These are phyloP conservation scores for Leptographium galeiforme DNA, from an alignment of 2,329 filamentous ascomycete genomes.

Conservation along the genomic window DNA sequence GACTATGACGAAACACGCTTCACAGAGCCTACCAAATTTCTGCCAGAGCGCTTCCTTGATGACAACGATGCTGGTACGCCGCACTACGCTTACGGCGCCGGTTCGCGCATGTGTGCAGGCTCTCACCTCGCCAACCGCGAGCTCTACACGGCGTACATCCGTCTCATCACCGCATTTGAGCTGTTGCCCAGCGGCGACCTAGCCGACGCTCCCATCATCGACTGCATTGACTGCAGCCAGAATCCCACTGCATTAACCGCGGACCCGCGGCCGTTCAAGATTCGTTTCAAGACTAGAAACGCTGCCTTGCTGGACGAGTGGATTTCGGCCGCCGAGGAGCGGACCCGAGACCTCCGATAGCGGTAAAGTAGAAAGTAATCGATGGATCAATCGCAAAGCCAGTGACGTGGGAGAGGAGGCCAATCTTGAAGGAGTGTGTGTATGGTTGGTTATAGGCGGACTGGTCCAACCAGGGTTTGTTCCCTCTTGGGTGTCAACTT, in stretches of 20 bases:
- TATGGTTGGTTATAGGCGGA: too few species aligned
- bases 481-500: too few species aligned
- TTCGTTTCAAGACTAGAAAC: conserved; percentile 2
- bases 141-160: conserved; percentile 45
- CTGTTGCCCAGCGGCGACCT: conserved; percentile 52
- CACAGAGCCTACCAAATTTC: conserved; percentile 46
- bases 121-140: conserved; percentile 50
- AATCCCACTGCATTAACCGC: conserved; percentile 5
- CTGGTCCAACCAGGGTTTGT: too few species aligned
- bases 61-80: conserved; percentile 30
- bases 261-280: conserved; percentile 7
- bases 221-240: conserved; percentile 2
- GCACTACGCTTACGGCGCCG: conserved; percentile 51
- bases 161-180: conserved; percentile 44
- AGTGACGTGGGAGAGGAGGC: too few species aligned
- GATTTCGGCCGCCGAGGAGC: background rate
- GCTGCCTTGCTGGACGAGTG: background rate
- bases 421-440: too few species aligned
- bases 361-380: too few species aligned
- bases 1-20: conserved; percentile 60
- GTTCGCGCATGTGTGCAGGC: conserved; percentile 50
- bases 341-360: background rate
- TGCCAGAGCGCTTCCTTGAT: conserved; percentile 53
- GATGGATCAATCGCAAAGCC: too few species aligned
- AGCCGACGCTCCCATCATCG: conserved; percentile 29